Percentiles rank a stretch among this genome's conserved stretches.
These are phyloP conservation scores for Pleurostoma richardsiae DNA, from an alignment of 2,329 filamentous ascomycete species.

Conservation along the genomic window DNA sequence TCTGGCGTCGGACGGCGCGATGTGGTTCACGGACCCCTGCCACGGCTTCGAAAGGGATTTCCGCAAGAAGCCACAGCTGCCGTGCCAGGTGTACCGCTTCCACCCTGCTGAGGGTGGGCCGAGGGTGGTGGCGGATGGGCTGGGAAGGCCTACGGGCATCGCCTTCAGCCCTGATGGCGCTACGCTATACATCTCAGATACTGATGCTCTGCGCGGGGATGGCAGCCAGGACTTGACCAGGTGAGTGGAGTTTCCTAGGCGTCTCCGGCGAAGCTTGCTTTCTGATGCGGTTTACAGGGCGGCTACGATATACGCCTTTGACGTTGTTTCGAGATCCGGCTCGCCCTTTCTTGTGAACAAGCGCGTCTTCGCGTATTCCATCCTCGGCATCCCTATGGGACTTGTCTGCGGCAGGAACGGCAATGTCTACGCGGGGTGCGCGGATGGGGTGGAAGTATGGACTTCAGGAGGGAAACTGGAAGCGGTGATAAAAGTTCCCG, in stretches of 20 bases:
- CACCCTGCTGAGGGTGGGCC: constrained; percentile 31
- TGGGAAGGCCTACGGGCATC: constrained; percentile 36
- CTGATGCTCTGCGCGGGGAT: constrained; percentile 20
- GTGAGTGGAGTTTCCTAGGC: constrained; percentile 10
- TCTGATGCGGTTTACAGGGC: constrained; percentile 13
- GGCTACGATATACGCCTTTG: constrained; percentile 41
- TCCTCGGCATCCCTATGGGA: constrained; percentile 36
- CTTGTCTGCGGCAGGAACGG: constrained; percentile 35
- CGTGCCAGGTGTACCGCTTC: constrained; percentile 43
- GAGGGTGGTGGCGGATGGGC: constrained; percentile 40
- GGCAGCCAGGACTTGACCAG: constrained; percentile 19
- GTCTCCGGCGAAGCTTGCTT: not conserved
- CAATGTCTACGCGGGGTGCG: constrained; percentile 41
- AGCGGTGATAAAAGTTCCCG: constrained; percentile 31
- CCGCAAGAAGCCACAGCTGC: constrained; percentile 35
- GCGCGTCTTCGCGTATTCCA: constrained; percentile 45
- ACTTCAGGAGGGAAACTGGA: constrained; percentile 35
- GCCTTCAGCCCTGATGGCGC: constrained; percentile 29
- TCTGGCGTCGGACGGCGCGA: constrained; percentile 26
- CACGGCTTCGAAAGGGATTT: constrained; percentile 39
- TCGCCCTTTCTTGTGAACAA: constrained; percentile 40
- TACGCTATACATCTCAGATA: constrained; percentile 38
- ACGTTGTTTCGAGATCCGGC: constrained; percentile 29
- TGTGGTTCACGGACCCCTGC: constrained; percentile 46
- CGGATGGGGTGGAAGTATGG: constrained; percentile 46